Conservation (phyloP, 1,139 yeast genomes). For the Pneumocystis sp. region DNA sequence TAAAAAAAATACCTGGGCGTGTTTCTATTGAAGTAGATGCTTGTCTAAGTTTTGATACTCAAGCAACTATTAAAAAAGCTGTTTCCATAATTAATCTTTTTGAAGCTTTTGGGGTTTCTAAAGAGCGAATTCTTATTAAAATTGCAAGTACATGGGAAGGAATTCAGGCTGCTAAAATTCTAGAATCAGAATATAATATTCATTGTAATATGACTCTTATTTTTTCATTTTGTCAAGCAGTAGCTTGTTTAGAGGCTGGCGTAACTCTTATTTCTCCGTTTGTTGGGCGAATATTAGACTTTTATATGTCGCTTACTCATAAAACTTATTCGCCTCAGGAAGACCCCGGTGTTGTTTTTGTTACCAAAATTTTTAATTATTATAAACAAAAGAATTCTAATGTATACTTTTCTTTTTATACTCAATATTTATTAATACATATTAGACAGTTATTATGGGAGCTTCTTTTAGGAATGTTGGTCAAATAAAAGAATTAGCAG, state of each 20-base stretch:
- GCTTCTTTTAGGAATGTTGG: constrained; percentile 98
- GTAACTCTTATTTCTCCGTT: constrained; percentile 95
- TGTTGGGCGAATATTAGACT: constrained; percentile 97
- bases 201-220: constrained; percentile 93
- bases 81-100: constrained; percentile 71
- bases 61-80: constrained; percentile 87
- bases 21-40: constrained; percentile 99
- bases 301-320: constrained; percentile 94
- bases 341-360: constrained; percentile 96
- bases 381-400: constrained; percentile 87
- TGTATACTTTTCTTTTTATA: neutral
- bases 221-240: constrained; percentile 94
- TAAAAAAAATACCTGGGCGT: constrained; percentile 95
- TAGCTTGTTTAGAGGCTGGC: constrained; percentile 96
- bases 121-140: constrained; percentile 87
- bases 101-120: constrained; percentile 65
- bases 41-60: constrained; percentile 86
- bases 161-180: constrained; percentile 93
- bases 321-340: constrained; percentile 60
- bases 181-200: constrained; percentile 77
- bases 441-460: constrained; percentile 95
- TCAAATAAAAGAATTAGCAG: constrained; percentile 93
- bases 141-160: constrained; percentile 99
- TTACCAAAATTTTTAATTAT: constrained; percentile 80
- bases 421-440: neutral